Conservation (phyloP, 1,284 basidiomycete genomes). For the Bondarzewia mesenterica region DNA sequence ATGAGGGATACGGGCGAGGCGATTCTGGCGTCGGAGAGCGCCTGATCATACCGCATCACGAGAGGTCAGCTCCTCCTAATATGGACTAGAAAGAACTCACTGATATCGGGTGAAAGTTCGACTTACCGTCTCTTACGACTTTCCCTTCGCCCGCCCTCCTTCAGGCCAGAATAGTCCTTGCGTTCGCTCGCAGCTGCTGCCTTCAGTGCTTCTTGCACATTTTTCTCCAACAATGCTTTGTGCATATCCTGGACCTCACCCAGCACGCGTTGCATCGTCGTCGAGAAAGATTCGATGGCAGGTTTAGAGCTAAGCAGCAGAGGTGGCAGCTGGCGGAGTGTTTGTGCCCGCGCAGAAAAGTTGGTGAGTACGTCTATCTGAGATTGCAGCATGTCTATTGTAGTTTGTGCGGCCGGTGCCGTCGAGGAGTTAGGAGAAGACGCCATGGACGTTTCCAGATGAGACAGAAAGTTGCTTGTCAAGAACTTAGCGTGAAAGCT, state of each 20-base stretch:
- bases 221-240: constrained; percentile 4
- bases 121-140: constrained; percentile 11
- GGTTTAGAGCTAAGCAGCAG: constrained; percentile 4
- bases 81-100: not conserved
- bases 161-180: constrained; percentile 8
- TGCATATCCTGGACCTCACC: constrained; percentile 8
- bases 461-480: not conserved
- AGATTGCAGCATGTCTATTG: constrained; percentile 9
- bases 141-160: constrained; percentile 4
- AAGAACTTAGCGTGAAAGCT: not conserved
- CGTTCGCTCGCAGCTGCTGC: constrained; percentile 12
- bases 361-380: constrained; percentile 14
- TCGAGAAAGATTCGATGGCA: not conserved
- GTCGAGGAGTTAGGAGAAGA: not conserved
- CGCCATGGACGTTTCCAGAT: not conserved
- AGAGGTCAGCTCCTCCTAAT: not conserved
- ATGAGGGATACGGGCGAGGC: constrained; percentile 10
- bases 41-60: constrained; percentile 3
- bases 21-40: constrained; percentile 15
- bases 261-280: constrained; percentile 2
- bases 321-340: constrained; percentile 10
- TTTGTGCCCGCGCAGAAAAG: constrained; percentile 10
- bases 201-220: constrained; percentile 10
- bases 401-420: not conserved
- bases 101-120: not conserved